A percentile compares a stretch with the other conserved stretches of the same genome.
Evolutionary conservation across 768 basidiomycete genomes (phyloP).

Genomic region (Hericium alpestre): DNA sequence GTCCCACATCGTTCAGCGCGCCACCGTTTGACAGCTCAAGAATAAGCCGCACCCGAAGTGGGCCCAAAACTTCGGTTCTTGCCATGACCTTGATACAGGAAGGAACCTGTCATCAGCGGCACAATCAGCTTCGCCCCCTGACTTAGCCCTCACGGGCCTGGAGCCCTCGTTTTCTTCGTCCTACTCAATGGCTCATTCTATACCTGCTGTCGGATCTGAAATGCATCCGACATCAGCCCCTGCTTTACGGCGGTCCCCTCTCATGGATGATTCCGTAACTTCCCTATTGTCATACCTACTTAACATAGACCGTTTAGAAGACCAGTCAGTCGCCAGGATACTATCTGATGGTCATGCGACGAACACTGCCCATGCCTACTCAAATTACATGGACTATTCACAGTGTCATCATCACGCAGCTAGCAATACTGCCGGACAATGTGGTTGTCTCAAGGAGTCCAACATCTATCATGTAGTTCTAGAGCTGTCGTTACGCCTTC

Average conservation of each 20-base stretch:
- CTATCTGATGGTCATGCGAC: neutral
- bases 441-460: conserved; percentile 48
- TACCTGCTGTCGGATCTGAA: too few species aligned
- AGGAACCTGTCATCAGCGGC: neutral
- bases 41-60: conserved; percentile 66
- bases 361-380: neutral
- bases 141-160: neutral
- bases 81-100: neutral
- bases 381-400: neutral
- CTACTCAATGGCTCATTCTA: neutral
- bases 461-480: conserved; percentile 47
- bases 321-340: neutral
- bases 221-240: too few species aligned
- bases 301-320: neutral
- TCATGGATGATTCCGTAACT: neutral
- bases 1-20: neutral
- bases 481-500: conserved; percentile 54
- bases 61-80: conserved; percentile 20
- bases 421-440: conserved; percentile 24
- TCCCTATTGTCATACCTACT: neutral
- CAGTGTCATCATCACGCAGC: neutral
- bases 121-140: neutral
- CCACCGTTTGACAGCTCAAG: conserved; percentile 37
- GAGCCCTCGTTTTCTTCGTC: neutral
- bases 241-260: neutral